These are phyloP conservation scores for Cyclocybe aegerita DNA, from an alignment of 768 basidiomycete genomes.

Conservation along the genomic window DNA sequence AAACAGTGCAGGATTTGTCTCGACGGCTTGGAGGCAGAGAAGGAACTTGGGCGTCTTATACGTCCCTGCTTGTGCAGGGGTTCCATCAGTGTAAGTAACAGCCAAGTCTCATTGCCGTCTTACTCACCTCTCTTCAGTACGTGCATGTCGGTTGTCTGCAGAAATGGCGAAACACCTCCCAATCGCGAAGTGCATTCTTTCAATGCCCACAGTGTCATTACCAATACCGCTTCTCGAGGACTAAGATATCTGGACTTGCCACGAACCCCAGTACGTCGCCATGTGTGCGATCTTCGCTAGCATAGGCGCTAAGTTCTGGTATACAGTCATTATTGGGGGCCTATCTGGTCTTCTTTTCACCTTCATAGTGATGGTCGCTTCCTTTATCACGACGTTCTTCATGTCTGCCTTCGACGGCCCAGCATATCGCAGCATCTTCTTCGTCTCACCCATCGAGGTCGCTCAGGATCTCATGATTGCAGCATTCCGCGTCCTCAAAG, in stretches of 20 bases:
- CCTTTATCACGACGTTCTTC: constrained; percentile 68
- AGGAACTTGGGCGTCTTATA: constrained; percentile 71
- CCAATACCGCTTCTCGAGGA: constrained; percentile 74
- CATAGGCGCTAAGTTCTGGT: constrained; percentile 10
- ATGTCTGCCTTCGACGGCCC: constrained; percentile 61
- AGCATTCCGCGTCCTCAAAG: constrained; percentile 60
- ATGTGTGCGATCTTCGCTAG: constrained; percentile 2
- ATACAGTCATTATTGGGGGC: constrained; percentile 61
- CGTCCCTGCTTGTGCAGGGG: constrained; percentile 81
- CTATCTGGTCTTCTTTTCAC: constrained; percentile 65
- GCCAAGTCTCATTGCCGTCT: not conserved
- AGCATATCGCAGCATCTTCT: constrained; percentile 36
- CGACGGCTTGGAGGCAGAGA: constrained; percentile 61
- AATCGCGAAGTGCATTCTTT: constrained; percentile 70
- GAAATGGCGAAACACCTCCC: constrained; percentile 66
- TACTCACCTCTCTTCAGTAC: constrained; percentile 42
- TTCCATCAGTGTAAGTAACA: constrained; percentile 57
- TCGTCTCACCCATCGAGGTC: constrained; percentile 55
- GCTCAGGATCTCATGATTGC: constrained; percentile 62
- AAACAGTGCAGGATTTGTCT: constrained; percentile 87
- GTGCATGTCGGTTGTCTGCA: constrained; percentile 82
- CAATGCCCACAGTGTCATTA: constrained; percentile 80
- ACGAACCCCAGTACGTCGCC: constrained; percentile 64
- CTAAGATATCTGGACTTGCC: constrained; percentile 67
- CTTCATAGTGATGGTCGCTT: constrained; percentile 62